phyloP scores from a whole-genome alignment of 129 eudicot genomes.

The Pseudognaphalium luteoalbum region DNA sequence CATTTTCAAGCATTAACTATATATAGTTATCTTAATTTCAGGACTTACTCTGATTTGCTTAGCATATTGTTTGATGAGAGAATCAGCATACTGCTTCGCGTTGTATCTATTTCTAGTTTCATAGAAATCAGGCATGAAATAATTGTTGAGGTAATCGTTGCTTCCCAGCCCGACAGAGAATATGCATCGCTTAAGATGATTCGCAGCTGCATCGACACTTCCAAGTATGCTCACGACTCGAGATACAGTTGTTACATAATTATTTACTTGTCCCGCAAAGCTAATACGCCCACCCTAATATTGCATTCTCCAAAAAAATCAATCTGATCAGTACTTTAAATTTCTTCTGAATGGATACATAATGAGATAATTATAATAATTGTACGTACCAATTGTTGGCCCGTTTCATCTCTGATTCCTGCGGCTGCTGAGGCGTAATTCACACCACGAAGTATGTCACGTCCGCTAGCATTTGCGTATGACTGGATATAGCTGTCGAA shows the following conservation, averaged over 20 bases:
- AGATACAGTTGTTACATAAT: constrained; percentile 22
- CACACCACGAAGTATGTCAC: constrained; percentile 30
- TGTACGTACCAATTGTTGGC: constrained; percentile 13
- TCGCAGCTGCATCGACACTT: constrained; percentile 15
- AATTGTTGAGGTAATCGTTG: constrained; percentile 26
- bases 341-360: too few species aligned
- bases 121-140: constrained; percentile 19
- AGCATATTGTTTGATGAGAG: not conserved
- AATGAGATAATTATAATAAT: not conserved
- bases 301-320: too few species aligned
- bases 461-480: constrained; percentile 25
- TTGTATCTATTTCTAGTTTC: not conserved
- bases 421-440: constrained; percentile 45
- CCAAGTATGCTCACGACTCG: constrained; percentile 18
- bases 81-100: not conserved
- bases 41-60: constrained; percentile 24
- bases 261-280: constrained; percentile 21
- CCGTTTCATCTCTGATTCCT: constrained; percentile 35
- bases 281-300: constrained; percentile 21
- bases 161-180: constrained; percentile 19
- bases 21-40: not conserved
- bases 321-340: too few species aligned
- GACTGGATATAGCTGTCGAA: constrained; percentile 35
- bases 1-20: not conserved
- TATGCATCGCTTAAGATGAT: constrained; percentile 25